Evolutionary conservation across 257 asterid genomes (phyloP).

Genomic region (Ophiorrhiza pumila): DNA sequence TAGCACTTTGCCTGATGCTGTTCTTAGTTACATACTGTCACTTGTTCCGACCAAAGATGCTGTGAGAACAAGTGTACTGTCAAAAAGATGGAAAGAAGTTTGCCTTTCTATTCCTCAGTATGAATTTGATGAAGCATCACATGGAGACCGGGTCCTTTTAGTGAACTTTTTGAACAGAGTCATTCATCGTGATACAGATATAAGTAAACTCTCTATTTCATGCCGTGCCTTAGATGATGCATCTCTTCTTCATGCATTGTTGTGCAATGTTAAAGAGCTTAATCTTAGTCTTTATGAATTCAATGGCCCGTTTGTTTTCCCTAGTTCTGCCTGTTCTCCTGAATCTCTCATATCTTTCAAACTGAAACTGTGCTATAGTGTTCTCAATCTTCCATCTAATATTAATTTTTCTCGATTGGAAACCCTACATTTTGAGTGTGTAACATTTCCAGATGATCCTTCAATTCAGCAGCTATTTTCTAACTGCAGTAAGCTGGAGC

Average conservation of each 20-base stretch:
- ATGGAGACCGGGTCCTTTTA: neutral
- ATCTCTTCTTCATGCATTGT: neutral
- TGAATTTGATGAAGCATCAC: neutral
- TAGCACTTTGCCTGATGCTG: constrained; percentile 1
- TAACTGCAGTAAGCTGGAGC: neutral
- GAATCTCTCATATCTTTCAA: neutral
- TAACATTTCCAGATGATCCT: neutral
- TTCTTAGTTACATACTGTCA: neutral
- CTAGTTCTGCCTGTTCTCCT: neutral
- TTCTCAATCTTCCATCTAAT: neutral
- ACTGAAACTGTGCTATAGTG: neutral
- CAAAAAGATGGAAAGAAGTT: constrained; percentile 2
- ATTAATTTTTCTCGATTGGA: neutral
- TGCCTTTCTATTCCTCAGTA: neutral
- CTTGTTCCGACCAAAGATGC: neutral
- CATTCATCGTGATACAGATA: neutral
- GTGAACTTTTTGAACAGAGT: neutral
- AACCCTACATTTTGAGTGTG: neutral
- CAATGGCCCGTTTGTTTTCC: neutral
- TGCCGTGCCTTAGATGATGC: neutral
- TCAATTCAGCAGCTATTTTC: neutral
- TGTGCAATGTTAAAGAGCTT: neutral
- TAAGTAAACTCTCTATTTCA: neutral
- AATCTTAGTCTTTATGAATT: neutral
- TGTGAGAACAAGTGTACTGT: neutral